phyloP scores from a whole-genome alignment of 306 rosid species.

The Ziziphus jujuba region DNA sequence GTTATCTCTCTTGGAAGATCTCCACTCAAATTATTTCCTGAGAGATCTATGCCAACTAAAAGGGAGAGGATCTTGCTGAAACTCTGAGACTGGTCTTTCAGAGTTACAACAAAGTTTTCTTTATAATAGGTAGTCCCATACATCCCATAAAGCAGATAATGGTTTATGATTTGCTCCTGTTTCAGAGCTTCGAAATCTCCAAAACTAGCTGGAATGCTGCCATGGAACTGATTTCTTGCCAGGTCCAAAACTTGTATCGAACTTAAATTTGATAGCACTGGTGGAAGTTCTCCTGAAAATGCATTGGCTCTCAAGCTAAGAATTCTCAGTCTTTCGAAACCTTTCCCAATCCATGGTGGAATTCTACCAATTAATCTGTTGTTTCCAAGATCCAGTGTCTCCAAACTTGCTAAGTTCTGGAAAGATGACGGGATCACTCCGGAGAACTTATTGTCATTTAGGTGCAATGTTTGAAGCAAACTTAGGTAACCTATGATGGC shows the following conservation, averaged over 20 bases:
- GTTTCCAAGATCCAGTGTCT: conserved; percentile 42
- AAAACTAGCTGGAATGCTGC: conserved; percentile 38
- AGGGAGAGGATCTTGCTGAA: conserved; percentile 41
- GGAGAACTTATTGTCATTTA: conserved; percentile 31
- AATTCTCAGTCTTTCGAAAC: conserved; percentile 26
- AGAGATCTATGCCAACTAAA: conserved; percentile 45
- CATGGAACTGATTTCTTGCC: conserved; percentile 35
- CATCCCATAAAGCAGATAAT: background rate
- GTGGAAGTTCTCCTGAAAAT: conserved; percentile 36
- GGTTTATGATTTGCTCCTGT: conserved; percentile 1
- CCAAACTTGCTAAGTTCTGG: conserved; percentile 33
- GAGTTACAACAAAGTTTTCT: conserved; percentile 26
- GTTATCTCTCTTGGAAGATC: conserved; percentile 37
- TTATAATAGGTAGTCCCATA: conserved; percentile 9
- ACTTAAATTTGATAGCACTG: conserved; percentile 27
- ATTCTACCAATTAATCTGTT: conserved; percentile 31
- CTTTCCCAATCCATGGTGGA: conserved; percentile 40
- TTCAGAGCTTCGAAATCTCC: conserved; percentile 29
- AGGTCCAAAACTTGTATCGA: conserved; percentile 49
- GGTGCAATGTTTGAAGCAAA: conserved; percentile 31
- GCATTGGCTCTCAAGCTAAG: conserved; percentile 43
- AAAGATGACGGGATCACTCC: conserved; percentile 40
- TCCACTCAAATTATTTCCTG: conserved; percentile 42
- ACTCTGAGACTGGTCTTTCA: background rate
- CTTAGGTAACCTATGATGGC: conserved; percentile 28